Conservation (phyloP, 371 early-diverging fungal species). For the Mucor indicus region DNA sequence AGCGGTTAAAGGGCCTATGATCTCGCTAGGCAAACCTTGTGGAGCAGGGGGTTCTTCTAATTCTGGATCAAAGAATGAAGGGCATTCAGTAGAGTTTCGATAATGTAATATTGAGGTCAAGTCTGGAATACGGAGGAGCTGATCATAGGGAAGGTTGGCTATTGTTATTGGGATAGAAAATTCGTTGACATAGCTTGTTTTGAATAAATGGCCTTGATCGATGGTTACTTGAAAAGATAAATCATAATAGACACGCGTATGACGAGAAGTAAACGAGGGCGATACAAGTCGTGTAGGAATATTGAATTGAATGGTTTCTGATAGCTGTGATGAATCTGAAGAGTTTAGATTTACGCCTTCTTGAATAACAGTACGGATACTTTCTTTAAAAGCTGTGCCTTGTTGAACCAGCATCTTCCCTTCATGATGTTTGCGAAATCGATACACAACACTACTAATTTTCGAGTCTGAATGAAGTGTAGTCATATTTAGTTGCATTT, state of each 20-base stretch:
- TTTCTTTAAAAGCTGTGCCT: conserved; percentile 37
- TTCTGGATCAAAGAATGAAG: conserved; percentile 29
- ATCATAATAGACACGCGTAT: conserved; percentile 44
- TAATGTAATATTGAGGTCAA: conserved; percentile 29
- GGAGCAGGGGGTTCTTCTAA: conserved; percentile 31
- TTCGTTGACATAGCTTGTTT: conserved; percentile 22
- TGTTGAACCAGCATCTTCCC: conserved; percentile 37
- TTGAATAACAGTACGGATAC: conserved; percentile 19
- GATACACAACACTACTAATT: conserved; percentile 17
- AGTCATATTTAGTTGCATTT: conserved; percentile 32
- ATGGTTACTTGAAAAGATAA: conserved; percentile 25
- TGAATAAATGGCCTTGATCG: conserved; percentile 33
- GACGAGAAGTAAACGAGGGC: conserved; percentile 40
- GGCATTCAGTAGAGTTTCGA: conserved; percentile 19
- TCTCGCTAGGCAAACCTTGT: conserved; percentile 19
- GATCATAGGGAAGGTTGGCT: conserved; percentile 36
- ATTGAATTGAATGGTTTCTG: conserved; percentile 25
- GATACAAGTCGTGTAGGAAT: conserved; percentile 45
- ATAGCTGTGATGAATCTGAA: conserved; percentile 5
- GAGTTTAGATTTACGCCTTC: conserved; percentile 1
- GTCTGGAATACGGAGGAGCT: conserved; percentile 29
- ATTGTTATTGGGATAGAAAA: conserved; percentile 33
- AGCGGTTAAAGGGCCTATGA: conserved; percentile 22
- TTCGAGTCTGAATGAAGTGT: conserved; percentile 29
- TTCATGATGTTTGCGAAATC: conserved; percentile 42